phyloP scores from a whole-genome alignment of 163 green algal species.

The Coccomyxa subellipsoidea region DNA sequence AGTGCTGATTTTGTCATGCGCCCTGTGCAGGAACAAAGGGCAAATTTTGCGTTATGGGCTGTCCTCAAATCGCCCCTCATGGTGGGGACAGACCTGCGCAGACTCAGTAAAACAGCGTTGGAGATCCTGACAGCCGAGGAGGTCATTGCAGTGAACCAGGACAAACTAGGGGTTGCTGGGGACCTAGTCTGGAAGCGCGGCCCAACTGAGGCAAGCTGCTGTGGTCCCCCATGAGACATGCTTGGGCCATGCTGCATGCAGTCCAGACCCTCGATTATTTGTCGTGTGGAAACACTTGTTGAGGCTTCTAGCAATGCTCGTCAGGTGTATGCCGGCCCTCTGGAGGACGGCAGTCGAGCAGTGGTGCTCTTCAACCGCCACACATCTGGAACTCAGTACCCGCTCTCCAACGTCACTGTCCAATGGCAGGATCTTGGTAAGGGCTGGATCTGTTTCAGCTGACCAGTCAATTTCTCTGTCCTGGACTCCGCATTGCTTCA shows the following conservation, averaged over 20 bases:
- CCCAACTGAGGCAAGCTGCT: conserved; percentile 35
- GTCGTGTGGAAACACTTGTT: too few relatives aligned
- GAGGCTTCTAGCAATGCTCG: background rate
- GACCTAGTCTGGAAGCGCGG: conserved; percentile 64
- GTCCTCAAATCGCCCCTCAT: conserved; percentile 75
- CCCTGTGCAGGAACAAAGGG: conserved; percentile 41
- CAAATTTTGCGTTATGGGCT: conserved; percentile 76
- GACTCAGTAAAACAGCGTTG: conserved; percentile 23
- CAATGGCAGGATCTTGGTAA: conserved; percentile 38
- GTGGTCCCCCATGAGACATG: background rate
- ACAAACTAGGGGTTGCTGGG: conserved; percentile 58
- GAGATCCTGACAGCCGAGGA: conserved; percentile 59
- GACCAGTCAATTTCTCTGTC: background rate
- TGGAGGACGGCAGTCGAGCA: conserved; percentile 43
- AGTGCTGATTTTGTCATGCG: background rate
- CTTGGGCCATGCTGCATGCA: too few relatives aligned
- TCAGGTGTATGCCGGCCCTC: conserved; percentile 52
- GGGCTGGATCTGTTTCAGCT: background rate
- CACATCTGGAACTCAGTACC: conserved; percentile 32
- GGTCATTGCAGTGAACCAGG: conserved; percentile 72
- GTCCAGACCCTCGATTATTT: too few relatives aligned
- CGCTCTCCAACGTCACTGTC: conserved; percentile 41
- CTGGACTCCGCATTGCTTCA: background rate
- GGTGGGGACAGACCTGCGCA: conserved; percentile 62
- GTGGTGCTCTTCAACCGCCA: conserved; percentile 61